These are phyloP conservation scores for Carallia pectinifolia DNA, from an alignment of 345 rosid species.

Conservation along the genomic window DNA sequence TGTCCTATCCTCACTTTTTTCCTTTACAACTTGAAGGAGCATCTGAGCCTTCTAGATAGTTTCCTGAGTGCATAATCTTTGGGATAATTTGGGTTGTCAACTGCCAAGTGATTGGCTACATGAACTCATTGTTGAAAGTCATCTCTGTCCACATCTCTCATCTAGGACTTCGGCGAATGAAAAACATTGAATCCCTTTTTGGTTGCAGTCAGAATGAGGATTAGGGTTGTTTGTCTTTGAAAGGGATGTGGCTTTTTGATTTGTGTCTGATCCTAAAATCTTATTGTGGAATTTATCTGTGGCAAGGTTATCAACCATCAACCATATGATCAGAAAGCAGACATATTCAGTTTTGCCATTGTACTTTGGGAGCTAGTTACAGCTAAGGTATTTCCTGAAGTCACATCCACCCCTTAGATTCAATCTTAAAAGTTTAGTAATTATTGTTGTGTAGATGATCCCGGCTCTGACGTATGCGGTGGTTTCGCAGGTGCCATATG, in stretches of 20 bases:
- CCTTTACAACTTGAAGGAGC: background rate
- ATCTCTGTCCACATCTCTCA: background rate
- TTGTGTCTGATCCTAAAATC: background rate
- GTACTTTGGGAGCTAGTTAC: slow-evolving; percentile 80
- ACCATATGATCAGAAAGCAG: slow-evolving; percentile 71
- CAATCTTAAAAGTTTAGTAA: background rate
- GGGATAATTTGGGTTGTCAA: background rate
- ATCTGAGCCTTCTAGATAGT: background rate
- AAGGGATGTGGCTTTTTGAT: too few relatives aligned
- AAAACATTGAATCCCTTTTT: too few relatives aligned
- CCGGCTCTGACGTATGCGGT: slow-evolving; percentile 1
- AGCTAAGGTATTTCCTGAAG: slow-evolving; percentile 50
- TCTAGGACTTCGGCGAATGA: background rate
- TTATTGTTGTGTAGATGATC: slow-evolving; percentile 2
- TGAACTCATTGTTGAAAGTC: background rate
- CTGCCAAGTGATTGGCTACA: background rate
- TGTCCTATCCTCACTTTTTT: slow-evolving; percentile 2
- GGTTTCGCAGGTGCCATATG: slow-evolving; percentile 58
- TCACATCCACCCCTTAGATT: background rate
- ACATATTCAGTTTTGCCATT: slow-evolving; percentile 71
- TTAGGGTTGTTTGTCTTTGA: too few relatives aligned
- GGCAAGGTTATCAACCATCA: slow-evolving; percentile 70
- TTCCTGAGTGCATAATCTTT: slow-evolving; percentile 8
- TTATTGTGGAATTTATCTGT: background rate
- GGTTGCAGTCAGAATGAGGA: too few relatives aligned